phyloP scores from a whole-genome alignment of 2,329 filamentous ascomycete species.

The Tolypocladium amazonense region DNA sequence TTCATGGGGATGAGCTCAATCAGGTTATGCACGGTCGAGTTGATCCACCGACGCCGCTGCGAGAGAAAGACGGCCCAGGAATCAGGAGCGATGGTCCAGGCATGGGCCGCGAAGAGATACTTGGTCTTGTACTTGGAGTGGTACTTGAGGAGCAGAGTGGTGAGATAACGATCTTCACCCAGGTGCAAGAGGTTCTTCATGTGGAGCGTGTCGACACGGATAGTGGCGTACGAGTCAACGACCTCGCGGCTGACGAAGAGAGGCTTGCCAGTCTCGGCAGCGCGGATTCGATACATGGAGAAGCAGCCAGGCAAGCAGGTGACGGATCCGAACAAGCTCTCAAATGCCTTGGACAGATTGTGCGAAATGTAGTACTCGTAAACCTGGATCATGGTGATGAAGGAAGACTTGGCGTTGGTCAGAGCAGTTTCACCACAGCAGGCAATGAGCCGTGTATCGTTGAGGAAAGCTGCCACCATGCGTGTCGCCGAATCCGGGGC shows the following conservation, averaged over 20 bases:
- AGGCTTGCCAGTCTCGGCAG: constrained; percentile 88
- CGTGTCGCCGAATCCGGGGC: constrained; percentile 81
- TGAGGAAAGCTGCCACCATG: constrained; percentile 81
- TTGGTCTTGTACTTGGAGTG: constrained; percentile 97
- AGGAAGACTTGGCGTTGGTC: constrained; percentile 84
- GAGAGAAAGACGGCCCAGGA: constrained; percentile 92
- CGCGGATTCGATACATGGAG: constrained; percentile 96
- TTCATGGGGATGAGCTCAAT: constrained; percentile 88
- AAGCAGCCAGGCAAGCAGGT: constrained; percentile 98
- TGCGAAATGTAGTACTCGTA: constrained; percentile 99
- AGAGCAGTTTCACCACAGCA: constrained; percentile 91
- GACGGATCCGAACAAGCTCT: constrained; percentile 92
- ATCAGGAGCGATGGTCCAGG: constrained; percentile 95
- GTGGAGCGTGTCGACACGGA: constrained; percentile 93
- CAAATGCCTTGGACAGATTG: constrained; percentile 93
- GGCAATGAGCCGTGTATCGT: constrained; percentile 88
- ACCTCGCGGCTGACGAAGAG: constrained; percentile 92
- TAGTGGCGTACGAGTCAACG: constrained; percentile 77
- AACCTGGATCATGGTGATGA: constrained; percentile 98
- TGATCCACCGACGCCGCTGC: constrained; percentile 98
- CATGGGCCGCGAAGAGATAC: constrained; percentile 84
- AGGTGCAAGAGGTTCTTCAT: constrained; percentile 98
- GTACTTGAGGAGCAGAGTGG: constrained; percentile 84
- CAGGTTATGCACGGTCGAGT: constrained; percentile 96
- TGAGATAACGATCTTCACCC: constrained; percentile 95